phyloP scores from a whole-genome alignment of 805 yeast species.

The Metschnikowia matae region DNA sequence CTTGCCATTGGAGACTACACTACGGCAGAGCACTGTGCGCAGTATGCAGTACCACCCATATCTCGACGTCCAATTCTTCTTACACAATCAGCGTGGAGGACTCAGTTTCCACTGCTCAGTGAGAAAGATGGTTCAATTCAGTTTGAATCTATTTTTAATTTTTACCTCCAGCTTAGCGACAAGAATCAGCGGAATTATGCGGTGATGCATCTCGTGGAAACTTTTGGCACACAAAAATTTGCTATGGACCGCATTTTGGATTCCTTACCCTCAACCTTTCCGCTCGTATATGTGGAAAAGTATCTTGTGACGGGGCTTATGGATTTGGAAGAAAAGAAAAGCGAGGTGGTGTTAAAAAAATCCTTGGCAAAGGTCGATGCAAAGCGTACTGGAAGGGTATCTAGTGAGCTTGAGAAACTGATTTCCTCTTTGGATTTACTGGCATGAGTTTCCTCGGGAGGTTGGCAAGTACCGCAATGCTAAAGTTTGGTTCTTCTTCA shows the following conservation, averaged over 20 bases:
- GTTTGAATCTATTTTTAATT: slow-evolving; percentile 17
- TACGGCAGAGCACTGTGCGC: slow-evolving; percentile 31
- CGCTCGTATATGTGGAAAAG: slow-evolving; percentile 26
- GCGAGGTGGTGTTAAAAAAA: slow-evolving; percentile 22
- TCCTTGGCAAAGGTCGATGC: slow-evolving; percentile 28
- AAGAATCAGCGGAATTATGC: slow-evolving; percentile 13
- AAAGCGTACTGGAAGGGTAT: slow-evolving; percentile 18
- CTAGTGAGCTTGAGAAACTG: slow-evolving; percentile 18
- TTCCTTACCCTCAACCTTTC: slow-evolving; percentile 29
- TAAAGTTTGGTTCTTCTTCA: no score
- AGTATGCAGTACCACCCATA: slow-evolving; percentile 20
- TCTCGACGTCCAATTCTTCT: slow-evolving; percentile 20
- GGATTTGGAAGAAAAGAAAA: slow-evolving; percentile 18
- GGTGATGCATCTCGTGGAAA: slow-evolving; percentile 26
- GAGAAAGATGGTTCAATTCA: slow-evolving; percentile 3
- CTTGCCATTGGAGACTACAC: slow-evolving; percentile 28
- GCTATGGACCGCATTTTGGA: slow-evolving; percentile 24
- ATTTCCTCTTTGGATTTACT: background rate
- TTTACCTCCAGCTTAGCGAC: slow-evolving; percentile 16
- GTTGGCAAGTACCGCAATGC: no score
- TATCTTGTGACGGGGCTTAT: slow-evolving; percentile 22
- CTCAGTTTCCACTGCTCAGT: background rate
- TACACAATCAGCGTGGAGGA: background rate
- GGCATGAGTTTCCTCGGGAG: background rate
- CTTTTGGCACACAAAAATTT: slow-evolving; percentile 21